These are phyloP conservation scores for Gaeumannomyces tritici DNA, from an alignment of 2,329 filamentous ascomycete species.

Conservation along the genomic window DNA sequence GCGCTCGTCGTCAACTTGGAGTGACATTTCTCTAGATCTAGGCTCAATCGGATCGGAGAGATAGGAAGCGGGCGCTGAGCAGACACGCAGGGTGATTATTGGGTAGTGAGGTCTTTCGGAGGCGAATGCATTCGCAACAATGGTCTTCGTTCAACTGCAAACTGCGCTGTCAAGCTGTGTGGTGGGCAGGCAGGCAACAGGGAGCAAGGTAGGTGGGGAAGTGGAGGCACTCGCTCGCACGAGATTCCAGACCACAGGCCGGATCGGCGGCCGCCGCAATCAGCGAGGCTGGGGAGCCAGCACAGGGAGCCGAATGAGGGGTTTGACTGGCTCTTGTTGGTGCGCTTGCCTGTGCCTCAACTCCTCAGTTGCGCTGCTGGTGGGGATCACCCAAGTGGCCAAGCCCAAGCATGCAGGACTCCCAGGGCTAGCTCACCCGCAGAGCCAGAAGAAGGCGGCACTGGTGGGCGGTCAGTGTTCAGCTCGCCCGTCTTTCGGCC, in stretches of 20 bases:
- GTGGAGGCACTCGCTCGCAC: not conserved
- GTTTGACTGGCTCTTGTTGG: not conserved
- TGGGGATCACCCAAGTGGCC: not conserved
- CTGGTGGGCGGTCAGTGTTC: not conserved
- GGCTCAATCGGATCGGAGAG: not conserved
- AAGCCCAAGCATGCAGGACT: not conserved
- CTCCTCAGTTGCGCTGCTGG: not conserved
- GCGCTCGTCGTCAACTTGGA: slow-evolving; percentile 34
- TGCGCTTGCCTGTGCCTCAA: not conserved
- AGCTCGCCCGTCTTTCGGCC: not conserved
- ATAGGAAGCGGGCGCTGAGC: not conserved
- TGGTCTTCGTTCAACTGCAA: not conserved
- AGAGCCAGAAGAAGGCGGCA: no score
- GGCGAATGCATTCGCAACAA: no score
- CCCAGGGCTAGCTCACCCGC: not conserved
- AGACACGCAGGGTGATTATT: not conserved
- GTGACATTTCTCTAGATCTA: slow-evolving; percentile 36
- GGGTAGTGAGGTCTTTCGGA: not conserved
- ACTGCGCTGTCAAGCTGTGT: not conserved
- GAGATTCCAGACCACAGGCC: not conserved
- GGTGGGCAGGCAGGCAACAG: not conserved
- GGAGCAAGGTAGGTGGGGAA: not conserved
- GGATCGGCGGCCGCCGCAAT: not conserved
- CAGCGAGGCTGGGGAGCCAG: not conserved
- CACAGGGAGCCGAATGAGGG: not conserved